phyloP scores from a whole-genome alignment of 2,329 filamentous ascomycete species.

The Paecilomyces dactylethromorphus region DNA sequence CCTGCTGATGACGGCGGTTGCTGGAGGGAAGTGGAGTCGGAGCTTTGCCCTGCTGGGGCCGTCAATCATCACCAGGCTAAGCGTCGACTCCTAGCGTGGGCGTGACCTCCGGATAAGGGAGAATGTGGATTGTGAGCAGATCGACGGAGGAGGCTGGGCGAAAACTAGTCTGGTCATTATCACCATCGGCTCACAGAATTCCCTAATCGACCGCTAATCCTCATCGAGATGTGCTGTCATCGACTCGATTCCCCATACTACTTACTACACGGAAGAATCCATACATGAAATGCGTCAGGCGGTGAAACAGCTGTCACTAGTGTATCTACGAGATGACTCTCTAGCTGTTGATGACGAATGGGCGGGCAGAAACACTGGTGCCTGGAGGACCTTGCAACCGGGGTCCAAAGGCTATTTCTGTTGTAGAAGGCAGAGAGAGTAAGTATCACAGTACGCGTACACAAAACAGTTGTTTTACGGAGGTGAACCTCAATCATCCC shows the following conservation, averaged over 20 bases:
- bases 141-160: background rate
- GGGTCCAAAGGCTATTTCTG: too few relatives aligned
- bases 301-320: background rate
- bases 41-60: background rate
- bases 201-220: background rate
- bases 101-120: background rate
- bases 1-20: slow-evolving; percentile 5
- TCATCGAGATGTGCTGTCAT: too few relatives aligned
- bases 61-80: background rate
- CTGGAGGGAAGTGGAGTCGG: slow-evolving; percentile 3
- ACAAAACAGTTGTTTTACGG: too few relatives aligned
- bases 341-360: background rate
- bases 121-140: background rate
- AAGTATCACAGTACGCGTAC: too few relatives aligned
- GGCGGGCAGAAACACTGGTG: background rate
- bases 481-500: too few relatives aligned
- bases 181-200: background rate
- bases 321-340: background rate
- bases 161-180: background rate
- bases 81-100: background rate
- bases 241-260: background rate
- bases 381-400: background rate
- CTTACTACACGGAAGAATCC: background rate
- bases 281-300: background rate
- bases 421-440: too few relatives aligned